Percentiles rank a stretch among this genome's conserved stretches.
Conservation (phyloP, 202 grass and related monocot genomes). For the Panicum virgatum region DNA sequence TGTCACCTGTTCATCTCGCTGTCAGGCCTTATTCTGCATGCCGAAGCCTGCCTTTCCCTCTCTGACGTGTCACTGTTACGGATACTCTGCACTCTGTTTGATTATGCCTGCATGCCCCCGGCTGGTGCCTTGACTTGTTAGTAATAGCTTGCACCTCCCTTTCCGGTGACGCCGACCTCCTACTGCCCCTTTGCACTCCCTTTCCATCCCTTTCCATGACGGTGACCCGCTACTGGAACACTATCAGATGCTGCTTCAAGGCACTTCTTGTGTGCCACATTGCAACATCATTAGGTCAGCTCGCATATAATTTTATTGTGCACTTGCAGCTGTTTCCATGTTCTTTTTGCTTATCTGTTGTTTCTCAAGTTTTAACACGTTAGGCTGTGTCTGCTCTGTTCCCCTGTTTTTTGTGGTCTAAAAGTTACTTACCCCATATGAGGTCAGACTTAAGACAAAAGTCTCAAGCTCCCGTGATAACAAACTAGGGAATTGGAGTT, state of each 20-base stretch:
- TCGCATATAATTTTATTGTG: conserved; percentile 16
- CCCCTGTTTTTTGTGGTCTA: not conserved
- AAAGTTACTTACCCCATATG: not conserved
- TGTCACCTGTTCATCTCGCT: conserved; percentile 33
- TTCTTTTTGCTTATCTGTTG: not conserved
- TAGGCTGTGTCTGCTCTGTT: not conserved
- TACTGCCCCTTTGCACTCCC: conserved; percentile 38
- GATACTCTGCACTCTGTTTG: conserved; percentile 9
- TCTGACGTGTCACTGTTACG: conserved; percentile 23
- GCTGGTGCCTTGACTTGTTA: conserved; percentile 44
- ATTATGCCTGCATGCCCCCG: conserved; percentile 25
- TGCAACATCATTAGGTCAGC: conserved; percentile 27
- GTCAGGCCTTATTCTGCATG: conserved; percentile 28
- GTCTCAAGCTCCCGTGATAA: not conserved
- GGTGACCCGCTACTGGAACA: conserved; percentile 42
- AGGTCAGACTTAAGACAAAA: not conserved
- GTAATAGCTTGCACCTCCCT: conserved; percentile 46
- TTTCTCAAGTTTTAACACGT: not conserved
- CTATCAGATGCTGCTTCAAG: conserved; percentile 39
- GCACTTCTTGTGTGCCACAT: conserved; percentile 38
- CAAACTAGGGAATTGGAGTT: not conserved
- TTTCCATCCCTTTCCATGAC: conserved; percentile 36
- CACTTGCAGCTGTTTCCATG: not conserved
- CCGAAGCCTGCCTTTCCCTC: not conserved
- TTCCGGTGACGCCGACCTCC: conserved; percentile 41